Evolutionary conservation across 441 rosid genomes (phyloP), one percentile per base, ranked within the genome.

Genomic region (Euphorbia corollata): DNA sequence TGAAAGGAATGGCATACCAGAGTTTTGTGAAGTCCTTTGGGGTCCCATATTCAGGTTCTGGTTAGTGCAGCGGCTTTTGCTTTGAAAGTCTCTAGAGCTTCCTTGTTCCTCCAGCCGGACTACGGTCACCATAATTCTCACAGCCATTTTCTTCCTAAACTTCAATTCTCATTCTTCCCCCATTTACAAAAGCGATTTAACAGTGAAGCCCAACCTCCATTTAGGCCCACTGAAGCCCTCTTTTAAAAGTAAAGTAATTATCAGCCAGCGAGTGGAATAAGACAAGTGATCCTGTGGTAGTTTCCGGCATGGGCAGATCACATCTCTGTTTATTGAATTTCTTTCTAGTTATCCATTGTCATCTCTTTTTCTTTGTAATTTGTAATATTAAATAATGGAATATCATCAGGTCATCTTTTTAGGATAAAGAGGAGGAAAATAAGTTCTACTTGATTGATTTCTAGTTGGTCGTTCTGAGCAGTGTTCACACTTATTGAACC

Each of bases 1-100:
- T 39, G 70, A 76, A 36, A 81, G 79, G 51, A 59, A 68, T 0
- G 72, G 80, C 51, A 57, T 20, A 13, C 47, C 4, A 43, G 69
- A 30, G 54, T 43, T 41, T 34, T 34, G 38, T 2, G 59, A 5
- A 27, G 32, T 61, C 9, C 32, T 7, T 30, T 41, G 55, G 13
- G 58, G 13, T 27, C 32, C 32, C 3, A 59, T 59, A 11, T 27
- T n/a, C 64, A 30, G n/a, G 19, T 45, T 41, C 39, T 38, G 23
- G 2, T 39, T 45, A 34, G 2, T 41, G 55, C 2, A 2, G 58
- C 23, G 12, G 58, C 58, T 20, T 54, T 41, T 67, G 18, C 75
- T 77, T 8, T 24, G 18, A 18, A 38, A 63, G 50, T 63, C 13
- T 13, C 32, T 23, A 15, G 68, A 69, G 38, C 68, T 20, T 0